Conservation (phyloP, 306 rosid species). For the Acacia crassicarpa region DNA sequence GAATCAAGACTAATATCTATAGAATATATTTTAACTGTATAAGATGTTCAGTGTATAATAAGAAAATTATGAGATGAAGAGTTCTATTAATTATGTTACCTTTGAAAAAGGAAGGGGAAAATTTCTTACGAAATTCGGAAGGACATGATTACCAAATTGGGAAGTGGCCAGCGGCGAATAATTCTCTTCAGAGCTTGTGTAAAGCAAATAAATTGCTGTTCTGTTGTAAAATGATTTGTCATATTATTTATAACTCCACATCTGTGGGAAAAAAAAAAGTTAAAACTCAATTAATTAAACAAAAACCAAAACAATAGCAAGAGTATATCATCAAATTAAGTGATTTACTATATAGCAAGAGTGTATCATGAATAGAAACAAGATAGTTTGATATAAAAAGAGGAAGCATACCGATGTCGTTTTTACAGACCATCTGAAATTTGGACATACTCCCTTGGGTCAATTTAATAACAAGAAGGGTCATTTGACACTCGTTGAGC, state of each 20-base stretch:
- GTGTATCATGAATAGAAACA: not conserved
- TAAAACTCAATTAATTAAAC: not conserved
- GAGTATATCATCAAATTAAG: too few relatives aligned
- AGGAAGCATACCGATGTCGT: constrained; percentile 25
- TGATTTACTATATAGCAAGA: too few relatives aligned
- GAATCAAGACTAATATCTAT: too few relatives aligned
- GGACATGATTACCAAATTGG: constrained; percentile 33
- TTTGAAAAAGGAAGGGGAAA: not conserved
- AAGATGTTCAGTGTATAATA: too few relatives aligned
- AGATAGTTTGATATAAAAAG: not conserved
- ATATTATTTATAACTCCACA: constrained; percentile 36
- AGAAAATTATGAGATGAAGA: not conserved
- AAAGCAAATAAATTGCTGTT: not conserved
- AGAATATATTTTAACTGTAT: too few relatives aligned
- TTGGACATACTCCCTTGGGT: not conserved
- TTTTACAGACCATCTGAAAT: constrained; percentile 25
- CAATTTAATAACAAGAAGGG: not conserved
- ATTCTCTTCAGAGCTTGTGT: not conserved
- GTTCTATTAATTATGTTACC: constrained; percentile 12
- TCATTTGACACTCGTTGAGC: not conserved
- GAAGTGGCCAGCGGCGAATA: constrained; percentile 26
- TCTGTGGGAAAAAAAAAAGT: constrained; percentile 22
- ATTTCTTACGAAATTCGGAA: constrained; percentile 25
- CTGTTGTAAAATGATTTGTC: not conserved
- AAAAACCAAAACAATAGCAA: not conserved